phyloP scores from a whole-genome alignment of 2,329 filamentous ascomycete species.

The Ascochyta clinopodiicola region DNA sequence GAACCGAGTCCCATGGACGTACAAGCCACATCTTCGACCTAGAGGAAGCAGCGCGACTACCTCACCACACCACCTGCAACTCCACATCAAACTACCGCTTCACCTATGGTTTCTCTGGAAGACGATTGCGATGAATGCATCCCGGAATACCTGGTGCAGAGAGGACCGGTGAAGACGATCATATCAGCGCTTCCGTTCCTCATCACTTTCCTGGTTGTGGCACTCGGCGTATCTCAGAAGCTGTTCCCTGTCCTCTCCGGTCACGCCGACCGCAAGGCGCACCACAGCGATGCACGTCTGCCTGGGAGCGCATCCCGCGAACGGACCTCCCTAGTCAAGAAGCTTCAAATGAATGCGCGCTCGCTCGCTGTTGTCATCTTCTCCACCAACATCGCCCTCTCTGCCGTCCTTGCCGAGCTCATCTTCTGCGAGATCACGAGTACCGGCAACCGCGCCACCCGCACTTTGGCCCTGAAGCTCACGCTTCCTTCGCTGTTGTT shows the following conservation, averaged over 20 bases:
- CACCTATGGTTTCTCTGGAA: constrained; percentile 47
- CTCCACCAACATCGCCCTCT: constrained; percentile 76
- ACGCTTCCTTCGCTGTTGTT: constrained; percentile 75
- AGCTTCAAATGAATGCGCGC: constrained; percentile 47
- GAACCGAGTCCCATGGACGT: constrained; percentile 33
- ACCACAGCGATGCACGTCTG: constrained; percentile 67
- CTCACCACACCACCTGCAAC: not conserved
- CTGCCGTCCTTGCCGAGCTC: constrained; percentile 78
- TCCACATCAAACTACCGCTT: constrained; percentile 2
- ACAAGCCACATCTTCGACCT: constrained; percentile 20
- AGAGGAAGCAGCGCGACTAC: constrained; percentile 10
- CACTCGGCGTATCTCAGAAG: constrained; percentile 67
- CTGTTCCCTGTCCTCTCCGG: constrained; percentile 76
- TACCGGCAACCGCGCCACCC: constrained; percentile 70
- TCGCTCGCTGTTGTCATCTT: constrained; percentile 70
- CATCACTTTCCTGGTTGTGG: constrained; percentile 70
- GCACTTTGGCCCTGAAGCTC: constrained; percentile 70
- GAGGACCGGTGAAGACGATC: constrained; percentile 58
- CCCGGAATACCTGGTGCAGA: constrained; percentile 56
- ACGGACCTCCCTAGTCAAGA: constrained; percentile 39
- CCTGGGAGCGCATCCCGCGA: constrained; percentile 49
- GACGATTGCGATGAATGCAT: constrained; percentile 65
- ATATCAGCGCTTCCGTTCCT: constrained; percentile 73
- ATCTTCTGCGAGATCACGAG: constrained; percentile 86
- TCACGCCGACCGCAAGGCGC: constrained; percentile 62